Evolutionary conservation across 2,329 filamentous ascomycete species (phyloP).

Genomic region (Amphichorda felina): DNA sequence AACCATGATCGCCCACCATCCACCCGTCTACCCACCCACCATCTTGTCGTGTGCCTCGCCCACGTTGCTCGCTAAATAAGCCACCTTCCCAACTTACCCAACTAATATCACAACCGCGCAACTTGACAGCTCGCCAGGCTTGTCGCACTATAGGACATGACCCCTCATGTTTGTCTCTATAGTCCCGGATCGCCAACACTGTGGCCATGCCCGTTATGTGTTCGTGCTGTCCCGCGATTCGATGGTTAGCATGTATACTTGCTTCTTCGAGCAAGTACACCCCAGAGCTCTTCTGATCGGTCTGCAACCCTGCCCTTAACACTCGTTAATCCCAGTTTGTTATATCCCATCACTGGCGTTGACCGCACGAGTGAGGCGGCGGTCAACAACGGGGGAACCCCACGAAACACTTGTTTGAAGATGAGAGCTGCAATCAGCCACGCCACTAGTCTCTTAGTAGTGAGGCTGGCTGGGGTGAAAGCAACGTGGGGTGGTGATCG

Average conservation of each 20-base stretch:
- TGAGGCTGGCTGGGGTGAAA: slow-evolving; percentile 1
- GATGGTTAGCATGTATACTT: too few species aligned
- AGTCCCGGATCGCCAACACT: too few species aligned
- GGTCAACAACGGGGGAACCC: slow-evolving; percentile 1
- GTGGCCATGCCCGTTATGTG: too few species aligned
- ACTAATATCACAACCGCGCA: too few species aligned
- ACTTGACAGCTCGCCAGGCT: too few species aligned
- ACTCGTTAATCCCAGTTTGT: too few species aligned
- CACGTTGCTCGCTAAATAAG: slow-evolving; percentile 4
- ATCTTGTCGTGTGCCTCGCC: background rate
- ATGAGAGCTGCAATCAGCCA: slow-evolving; percentile 1
- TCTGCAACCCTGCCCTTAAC: too few species aligned
- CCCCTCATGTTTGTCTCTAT: too few species aligned
- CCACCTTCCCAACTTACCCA: background rate
- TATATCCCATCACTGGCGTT: background rate
- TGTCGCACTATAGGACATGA: too few species aligned
- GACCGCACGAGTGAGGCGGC: slow-evolving; percentile 1
- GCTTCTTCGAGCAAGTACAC: too few species aligned
- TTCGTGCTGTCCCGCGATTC: too few species aligned
- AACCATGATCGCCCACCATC: slow-evolving; percentile 23
- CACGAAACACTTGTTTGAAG: background rate
- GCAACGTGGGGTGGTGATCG: background rate
- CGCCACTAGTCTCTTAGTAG: slow-evolving; percentile 1
- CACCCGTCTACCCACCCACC: background rate
- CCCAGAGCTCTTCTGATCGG: too few species aligned